Evolutionary conservation across 2,329 filamentous ascomycete genomes (phyloP).

Genomic region (Diaporthe eres): DNA sequence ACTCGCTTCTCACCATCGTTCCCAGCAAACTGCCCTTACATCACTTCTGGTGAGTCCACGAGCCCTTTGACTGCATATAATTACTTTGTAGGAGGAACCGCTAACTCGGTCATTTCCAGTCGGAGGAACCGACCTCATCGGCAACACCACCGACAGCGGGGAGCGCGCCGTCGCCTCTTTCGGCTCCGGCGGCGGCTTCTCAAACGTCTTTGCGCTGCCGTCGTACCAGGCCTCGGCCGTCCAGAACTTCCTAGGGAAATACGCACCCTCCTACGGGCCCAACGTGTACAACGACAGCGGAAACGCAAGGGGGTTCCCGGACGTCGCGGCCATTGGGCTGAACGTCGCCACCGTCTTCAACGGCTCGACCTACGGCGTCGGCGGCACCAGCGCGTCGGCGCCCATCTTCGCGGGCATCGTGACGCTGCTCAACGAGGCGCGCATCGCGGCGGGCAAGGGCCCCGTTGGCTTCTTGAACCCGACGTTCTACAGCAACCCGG

Average conservation of each 20-base stretch:
- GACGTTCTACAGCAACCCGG: constrained; percentile 48
- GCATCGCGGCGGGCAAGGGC: constrained; percentile 62
- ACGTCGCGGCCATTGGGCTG: constrained; percentile 48
- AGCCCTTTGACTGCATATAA: constrained; percentile 35
- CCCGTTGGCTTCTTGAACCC: constrained; percentile 55
- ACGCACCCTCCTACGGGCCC: constrained; percentile 42
- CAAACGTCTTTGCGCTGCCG: constrained; percentile 60
- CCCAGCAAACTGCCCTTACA: constrained; percentile 37
- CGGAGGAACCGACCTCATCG: constrained; percentile 34
- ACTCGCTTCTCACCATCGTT: constrained; percentile 39
- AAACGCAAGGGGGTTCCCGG: constrained; percentile 47
- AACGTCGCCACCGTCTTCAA: constrained; percentile 47
- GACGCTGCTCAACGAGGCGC: constrained; percentile 73
- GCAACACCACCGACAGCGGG: constrained; percentile 35
- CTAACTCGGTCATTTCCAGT: constrained; percentile 26
- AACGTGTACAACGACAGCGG: constrained; percentile 43
- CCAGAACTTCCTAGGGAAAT: constrained; percentile 54
- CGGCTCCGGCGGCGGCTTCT: constrained; percentile 60
- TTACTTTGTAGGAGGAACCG: not conserved
- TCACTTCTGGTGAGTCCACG: constrained; percentile 44
- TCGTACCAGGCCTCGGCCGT: constrained; percentile 59
- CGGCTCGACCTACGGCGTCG: constrained; percentile 52
- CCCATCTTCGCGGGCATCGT: constrained; percentile 73
- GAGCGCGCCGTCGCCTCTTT: constrained; percentile 46
- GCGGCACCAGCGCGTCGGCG: constrained; percentile 69